Base-by-base conservation (phyloP, 345 rosid species). In the Brassica nigra region DNA sequence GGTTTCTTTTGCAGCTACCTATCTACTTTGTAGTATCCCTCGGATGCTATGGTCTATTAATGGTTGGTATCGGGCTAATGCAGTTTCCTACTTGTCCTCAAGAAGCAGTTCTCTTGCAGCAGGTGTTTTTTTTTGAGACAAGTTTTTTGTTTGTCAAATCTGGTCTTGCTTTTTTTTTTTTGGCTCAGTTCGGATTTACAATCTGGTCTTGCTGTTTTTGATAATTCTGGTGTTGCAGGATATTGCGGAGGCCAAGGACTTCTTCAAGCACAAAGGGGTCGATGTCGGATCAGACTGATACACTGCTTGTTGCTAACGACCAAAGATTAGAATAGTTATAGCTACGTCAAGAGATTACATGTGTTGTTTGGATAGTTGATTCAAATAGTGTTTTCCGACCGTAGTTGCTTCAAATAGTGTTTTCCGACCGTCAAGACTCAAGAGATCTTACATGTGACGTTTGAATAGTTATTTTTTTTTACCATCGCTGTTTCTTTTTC, bases 41-140 rank as follows among this genome's bases (percentile, higher is more conserved):
- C 5, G 97, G 92, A 76, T 90, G 92, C 83, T 92, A 90, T 75
- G 97, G 95, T 78, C 79, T 92, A 37, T 81, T 92, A 33, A 89
- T 88, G 95, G 95, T 88, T 66, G 97, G 93, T 70, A 73, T 88
- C 44, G 95, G 93, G 23, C 65, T 92, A 57, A 85, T 92, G 87
- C 84, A 71, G 28, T 92, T 89, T 81, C 95, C 95, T 59, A 89
- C 93, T 14, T 88, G 95, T 65, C 92, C 95, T n/a, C 88, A 81
- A 76, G 95, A 92, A 80, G 90, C 92, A 29, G 8, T 85, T 63
- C 85, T 90, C 8, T 80, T 92, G 82, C 95, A 87, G 76, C 84
- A 86, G 88, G 93, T 92, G 81, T 0, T 14, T 10, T 61, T 20
- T 54, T 20, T 54, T 23, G 0, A 1, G 23, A 5, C 20, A 10